Base-by-base conservation (phyloP, 805 yeast genomes). In the Nakazawaea ambrosiae region DNA sequence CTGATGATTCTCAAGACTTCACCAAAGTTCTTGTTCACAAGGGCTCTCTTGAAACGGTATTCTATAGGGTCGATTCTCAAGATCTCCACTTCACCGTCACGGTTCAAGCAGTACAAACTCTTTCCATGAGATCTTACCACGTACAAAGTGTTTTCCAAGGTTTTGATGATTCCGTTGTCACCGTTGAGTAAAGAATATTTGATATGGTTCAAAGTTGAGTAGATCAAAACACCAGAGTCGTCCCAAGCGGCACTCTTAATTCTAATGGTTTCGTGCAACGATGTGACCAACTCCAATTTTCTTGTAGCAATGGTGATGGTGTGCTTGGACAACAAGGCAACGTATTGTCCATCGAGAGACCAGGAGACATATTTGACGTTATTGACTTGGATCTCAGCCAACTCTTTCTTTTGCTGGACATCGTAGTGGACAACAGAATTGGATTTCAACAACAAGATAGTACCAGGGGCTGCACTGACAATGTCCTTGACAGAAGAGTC, bases 161-260 rank as follows among this genome's bases (percentile, higher is more conserved):
- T 92, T 62, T 86, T 87, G 50, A 92, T 84, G 34, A 92, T 88
- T 53, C 99, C 99, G 50, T 68, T 77, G 57, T 94, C 98, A 51
- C 98, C 98, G 55, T 89, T 92, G 55, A 90, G 68, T 54, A 92
- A 68, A 33, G 90, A 81, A 62, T 90, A 92, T 64, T 90, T 92
- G 63, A 94, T 82, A 60, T 92, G 99, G 64, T 90, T 90, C 59
- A 92, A 70, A 6, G 99, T 92, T 16, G 97, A 82, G 63, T 90
- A 92, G 48, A 92, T 71, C 57, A 92, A 72, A 23, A 94, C 95
- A 37, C 90, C 90, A 34, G 84, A 68, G 49, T 88, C 96, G 59
- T 92, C 97, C 97, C 97, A 92, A 15, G 95, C 86, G 33, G 96
- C 97, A 64, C 94, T 80, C 67, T 92, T 92, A 53, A 92, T 87